Percentiles rank a stretch among this genome's conserved stretches.
Conservation (phyloP, 192 early-diverging fungal genomes). For the Coemansia sp. region DNA sequence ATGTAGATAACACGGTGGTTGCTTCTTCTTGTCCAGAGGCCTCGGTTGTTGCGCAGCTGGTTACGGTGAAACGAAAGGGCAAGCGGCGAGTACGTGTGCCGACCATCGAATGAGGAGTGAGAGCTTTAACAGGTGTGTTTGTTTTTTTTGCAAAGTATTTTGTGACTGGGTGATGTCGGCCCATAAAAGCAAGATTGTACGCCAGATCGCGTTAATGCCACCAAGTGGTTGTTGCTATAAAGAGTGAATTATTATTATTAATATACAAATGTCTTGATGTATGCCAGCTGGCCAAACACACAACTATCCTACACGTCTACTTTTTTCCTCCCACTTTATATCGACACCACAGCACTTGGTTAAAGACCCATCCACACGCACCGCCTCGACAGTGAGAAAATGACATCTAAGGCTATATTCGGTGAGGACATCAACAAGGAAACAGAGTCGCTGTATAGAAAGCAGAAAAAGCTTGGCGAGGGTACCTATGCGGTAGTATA, state of each 20-base stretch:
- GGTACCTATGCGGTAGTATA: slow-evolving; percentile 97
- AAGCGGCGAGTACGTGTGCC: slow-evolving; percentile 48
- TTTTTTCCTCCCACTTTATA: not conserved
- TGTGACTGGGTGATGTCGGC: too few relatives aligned
- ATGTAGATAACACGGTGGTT: not conserved
- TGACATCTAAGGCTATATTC: slow-evolving; percentile 29
- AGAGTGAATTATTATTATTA: too few relatives aligned
- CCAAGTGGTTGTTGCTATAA: too few relatives aligned
- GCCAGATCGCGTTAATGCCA: too few relatives aligned
- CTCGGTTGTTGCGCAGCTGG: not conserved
- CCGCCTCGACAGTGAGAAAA: too few relatives aligned
- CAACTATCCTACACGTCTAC: not conserved
- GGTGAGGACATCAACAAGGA: slow-evolving; percentile 65
- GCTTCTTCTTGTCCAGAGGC: not conserved
- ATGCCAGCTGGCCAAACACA: not conserved
- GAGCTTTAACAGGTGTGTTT: too few relatives aligned
- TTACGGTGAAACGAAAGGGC: slow-evolving; percentile 42
- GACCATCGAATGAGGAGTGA: slow-evolving; percentile 30
- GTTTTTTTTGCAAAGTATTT: not conserved
- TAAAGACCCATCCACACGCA: too few relatives aligned
- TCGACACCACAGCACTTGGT: too few relatives aligned
- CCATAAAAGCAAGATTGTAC: too few relatives aligned
- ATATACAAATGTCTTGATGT: not conserved
- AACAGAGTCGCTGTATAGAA: slow-evolving; percentile 70
- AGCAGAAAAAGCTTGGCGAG: slow-evolving; percentile 90